phyloP scores from a whole-genome alignment of 176 grass and related monocot genomes.

The Thinopyrum elongatum region DNA sequence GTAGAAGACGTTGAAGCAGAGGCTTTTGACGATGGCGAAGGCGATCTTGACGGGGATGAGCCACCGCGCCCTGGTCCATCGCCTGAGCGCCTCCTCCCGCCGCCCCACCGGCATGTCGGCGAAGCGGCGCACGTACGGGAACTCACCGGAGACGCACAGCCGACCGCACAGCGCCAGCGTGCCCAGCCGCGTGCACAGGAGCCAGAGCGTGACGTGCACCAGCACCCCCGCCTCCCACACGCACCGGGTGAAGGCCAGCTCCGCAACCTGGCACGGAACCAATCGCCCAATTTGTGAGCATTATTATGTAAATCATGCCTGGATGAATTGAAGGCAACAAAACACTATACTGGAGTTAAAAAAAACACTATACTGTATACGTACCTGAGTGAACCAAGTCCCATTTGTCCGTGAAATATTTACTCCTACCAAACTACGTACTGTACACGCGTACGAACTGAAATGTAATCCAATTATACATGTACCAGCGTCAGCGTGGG shows the following conservation, averaged over 20 bases:
- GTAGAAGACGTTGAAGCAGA: slow-evolving; percentile 68
- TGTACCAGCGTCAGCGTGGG: neutral
- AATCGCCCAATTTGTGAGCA: neutral
- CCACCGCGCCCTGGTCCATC: slow-evolving; percentile 47
- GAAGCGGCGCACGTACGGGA: slow-evolving; percentile 60
- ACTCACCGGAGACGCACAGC: slow-evolving; percentile 14
- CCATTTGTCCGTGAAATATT: neutral
- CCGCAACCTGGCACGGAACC: slow-evolving; percentile 47
- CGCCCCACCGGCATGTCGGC: slow-evolving; percentile 58
- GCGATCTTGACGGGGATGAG: slow-evolving; percentile 49
- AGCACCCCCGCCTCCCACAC: slow-evolving; percentile 40
- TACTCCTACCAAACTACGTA: neutral
- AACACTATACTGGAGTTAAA: no score
- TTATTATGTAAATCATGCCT: no score
- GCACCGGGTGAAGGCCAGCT: slow-evolving; percentile 39
- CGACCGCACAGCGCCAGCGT: slow-evolving; percentile 59
- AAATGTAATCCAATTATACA: neutral
- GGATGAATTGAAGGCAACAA: neutral
- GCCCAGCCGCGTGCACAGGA: slow-evolving; percentile 52
- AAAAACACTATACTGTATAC: neutral
- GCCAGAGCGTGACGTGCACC: slow-evolving; percentile 48
- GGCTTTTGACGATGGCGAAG: slow-evolving; percentile 55
- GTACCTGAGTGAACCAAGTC: neutral
- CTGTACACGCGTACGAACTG: neutral
- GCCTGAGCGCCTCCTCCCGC: slow-evolving; percentile 47